Evolutionary conservation across 768 basidiomycete species (phyloP).

Genomic region (Plicaturopsis crispa): DNA sequence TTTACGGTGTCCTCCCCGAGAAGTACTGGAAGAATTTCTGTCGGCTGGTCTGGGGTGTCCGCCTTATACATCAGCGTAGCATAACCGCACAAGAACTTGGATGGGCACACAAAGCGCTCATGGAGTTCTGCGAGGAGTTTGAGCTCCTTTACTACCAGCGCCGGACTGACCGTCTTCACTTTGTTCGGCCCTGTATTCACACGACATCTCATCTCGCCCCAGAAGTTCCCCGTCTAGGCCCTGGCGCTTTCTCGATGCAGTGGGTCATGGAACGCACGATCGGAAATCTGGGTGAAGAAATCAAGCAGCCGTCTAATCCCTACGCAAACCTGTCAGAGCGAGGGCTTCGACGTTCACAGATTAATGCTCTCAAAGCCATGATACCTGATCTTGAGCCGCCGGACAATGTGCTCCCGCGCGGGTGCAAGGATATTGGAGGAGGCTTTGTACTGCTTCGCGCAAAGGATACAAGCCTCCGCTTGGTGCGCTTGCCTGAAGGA

Average conservation of each 20-base stretch:
- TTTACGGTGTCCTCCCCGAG: conserved; percentile 8
- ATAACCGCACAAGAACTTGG: conserved; percentile 9
- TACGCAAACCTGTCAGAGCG: conserved; percentile 16
- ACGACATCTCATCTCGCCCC: conserved; percentile 18
- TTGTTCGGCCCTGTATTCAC: conserved; percentile 24
- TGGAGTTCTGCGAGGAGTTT: conserved; percentile 22
- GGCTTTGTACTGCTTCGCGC: conserved; percentile 14
- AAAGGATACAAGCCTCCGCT: conserved; percentile 8
- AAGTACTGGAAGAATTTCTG: conserved; percentile 15
- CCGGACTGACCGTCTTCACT: conserved; percentile 19
- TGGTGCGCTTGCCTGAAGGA: conserved; percentile 2
- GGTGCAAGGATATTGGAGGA: conserved; percentile 11
- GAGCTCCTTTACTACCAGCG: conserved; percentile 27
- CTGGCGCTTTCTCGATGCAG: conserved; percentile 12
- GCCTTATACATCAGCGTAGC: too few species aligned
- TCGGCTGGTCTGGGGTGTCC: conserved; percentile 12
- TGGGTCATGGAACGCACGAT: conserved; percentile 25
- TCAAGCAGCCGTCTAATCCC: conserved; percentile 17
- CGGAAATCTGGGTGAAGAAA: conserved; percentile 16
- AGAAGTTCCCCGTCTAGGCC: conserved; percentile 17
- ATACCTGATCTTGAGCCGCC: conserved; percentile 12
- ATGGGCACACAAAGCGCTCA: conserved; percentile 15
- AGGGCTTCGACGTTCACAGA: conserved; percentile 8
- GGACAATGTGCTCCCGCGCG: conserved; percentile 6
- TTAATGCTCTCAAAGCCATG: conserved; percentile 16